Evolutionary conservation across 192 early-diverging fungal species (phyloP), one percentile per base, ranked within the genome.

Genomic region (Coemansia sp.): DNA sequence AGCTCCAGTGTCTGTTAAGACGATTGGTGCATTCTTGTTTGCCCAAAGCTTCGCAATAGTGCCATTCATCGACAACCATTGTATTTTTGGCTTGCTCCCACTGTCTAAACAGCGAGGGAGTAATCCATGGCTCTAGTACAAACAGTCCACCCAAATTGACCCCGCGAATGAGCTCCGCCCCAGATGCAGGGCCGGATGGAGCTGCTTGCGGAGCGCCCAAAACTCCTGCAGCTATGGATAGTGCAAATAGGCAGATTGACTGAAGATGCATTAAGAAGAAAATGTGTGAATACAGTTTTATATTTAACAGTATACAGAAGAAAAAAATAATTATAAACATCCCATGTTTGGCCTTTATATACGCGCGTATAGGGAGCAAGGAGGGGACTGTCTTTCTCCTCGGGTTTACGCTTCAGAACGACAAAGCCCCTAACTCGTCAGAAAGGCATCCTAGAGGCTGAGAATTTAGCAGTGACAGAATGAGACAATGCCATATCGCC

Each of bases 141-240:
- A 89, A 79, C 59, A 85, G 83, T 7, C 88, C 86, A 37, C 88
- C 85, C 2, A 89, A 59, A 30, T 88, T 89, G 20, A 88, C 86
- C 6, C 88, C 88, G 5, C 85, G 81, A 26, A 88, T 83, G 36
- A 47, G 37, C 28, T 57, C 65, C 9, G 30, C 13, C 1, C 16
- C 41, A 19, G 19, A 44, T 0, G 20, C 36, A 19, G 36, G 11
- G 4, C 26, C 11, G 2, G 14, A 19, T 30, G 48, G 20, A 6
- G 23, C 33, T 41, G 61, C 53, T 6, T 26, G 18, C 20, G 50
- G 48, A 8, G 51, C 21, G 3, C 36, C 39, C 26, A 37, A 1
- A 6, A 33, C 12, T 1, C 19, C 39, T 26, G 53, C 57, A n/a
- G 33, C 48, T 2, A 31, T 18, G n/a, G 40, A 36, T n/a, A 64